These are phyloP conservation scores for Globisporangium abappressorium DNA, from an alignment of 352 stramenopile species.

Conservation along the genomic window DNA sequence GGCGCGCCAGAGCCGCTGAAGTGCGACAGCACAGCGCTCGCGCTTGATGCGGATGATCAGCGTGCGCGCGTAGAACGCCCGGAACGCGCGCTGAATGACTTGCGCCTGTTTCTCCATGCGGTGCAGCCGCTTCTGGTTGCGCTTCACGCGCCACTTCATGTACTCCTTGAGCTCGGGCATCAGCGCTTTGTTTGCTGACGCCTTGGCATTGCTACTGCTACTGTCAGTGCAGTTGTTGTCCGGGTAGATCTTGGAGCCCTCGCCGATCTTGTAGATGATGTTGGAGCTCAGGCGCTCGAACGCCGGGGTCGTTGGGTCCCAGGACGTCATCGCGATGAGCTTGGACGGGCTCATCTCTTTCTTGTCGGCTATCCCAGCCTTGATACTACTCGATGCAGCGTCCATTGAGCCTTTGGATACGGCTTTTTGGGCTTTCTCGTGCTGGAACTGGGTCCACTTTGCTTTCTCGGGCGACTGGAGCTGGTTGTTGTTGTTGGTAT, in stretches of 20 bases:
- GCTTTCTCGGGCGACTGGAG: conserved; percentile 27
- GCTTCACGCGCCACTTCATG: conserved; percentile 94
- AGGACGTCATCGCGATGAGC: conserved; percentile 35
- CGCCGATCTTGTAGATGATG: conserved; percentile 77
- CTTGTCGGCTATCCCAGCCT: neutral
- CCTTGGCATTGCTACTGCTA: neutral
- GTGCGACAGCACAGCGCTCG: conserved; percentile 67
- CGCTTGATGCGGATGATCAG: conserved; percentile 73
- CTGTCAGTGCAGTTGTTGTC: conserved; percentile 14
- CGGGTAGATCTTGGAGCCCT: conserved; percentile 87
- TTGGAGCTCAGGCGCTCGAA: conserved; percentile 89
- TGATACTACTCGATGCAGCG: neutral
- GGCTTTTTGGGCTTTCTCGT: conserved; percentile 25
- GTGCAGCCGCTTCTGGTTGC: conserved; percentile 91
- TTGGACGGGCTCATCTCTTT: conserved; percentile 21
- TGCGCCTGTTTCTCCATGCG: conserved; percentile 80
- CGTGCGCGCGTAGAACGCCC: conserved; percentile 85
- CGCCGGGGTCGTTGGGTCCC: conserved; percentile 73
- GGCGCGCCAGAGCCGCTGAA: conserved; percentile 90
- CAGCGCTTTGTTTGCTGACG: neutral
- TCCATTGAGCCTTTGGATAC: neutral
- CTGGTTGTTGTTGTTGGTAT: conserved; percentile 24
- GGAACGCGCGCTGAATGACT: conserved; percentile 89
- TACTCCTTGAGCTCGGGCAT: conserved; percentile 93
- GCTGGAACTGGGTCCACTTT: conserved; percentile 45